Conservation (phyloP, 768 basidiomycete species). For the Cyclocybe aegerita region DNA sequence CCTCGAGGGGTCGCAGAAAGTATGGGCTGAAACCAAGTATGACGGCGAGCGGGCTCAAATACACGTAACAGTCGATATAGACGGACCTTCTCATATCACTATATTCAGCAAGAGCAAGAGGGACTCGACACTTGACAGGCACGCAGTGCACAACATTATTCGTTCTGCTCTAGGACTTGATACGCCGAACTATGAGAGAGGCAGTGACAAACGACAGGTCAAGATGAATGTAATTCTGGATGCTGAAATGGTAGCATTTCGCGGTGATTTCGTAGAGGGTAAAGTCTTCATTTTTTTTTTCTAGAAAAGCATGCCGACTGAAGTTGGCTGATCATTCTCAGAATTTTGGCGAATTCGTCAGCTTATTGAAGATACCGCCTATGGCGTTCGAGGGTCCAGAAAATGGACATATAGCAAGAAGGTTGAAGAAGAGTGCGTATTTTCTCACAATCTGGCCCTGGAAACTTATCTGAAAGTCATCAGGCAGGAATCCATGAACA, state of each 20-base stretch:
- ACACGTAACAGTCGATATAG: slow-evolving; percentile 58
- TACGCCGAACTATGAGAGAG: neutral
- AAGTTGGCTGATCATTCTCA: slow-evolving; percentile 22
- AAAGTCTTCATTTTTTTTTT: slow-evolving; percentile 19
- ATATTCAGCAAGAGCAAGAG: slow-evolving; percentile 90
- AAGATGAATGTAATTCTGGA: slow-evolving; percentile 56
- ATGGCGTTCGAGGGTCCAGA: slow-evolving; percentile 40
- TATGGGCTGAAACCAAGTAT: slow-evolving; percentile 93
- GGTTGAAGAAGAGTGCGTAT: slow-evolving; percentile 16
- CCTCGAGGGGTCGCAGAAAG: slow-evolving; percentile 37
- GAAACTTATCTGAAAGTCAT: neutral
- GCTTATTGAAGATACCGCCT: slow-evolving; percentile 57
- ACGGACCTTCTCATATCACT: slow-evolving; percentile 47
- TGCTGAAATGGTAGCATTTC: slow-evolving; percentile 89
- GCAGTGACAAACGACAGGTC: slow-evolving; percentile 16
- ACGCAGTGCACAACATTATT: slow-evolving; percentile 63
- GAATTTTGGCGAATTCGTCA: slow-evolving; percentile 77
- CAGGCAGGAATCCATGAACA: slow-evolving; percentile 27
- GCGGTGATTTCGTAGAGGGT: slow-evolving; percentile 74
- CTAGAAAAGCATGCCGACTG: neutral
- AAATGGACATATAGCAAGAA: slow-evolving; percentile 17
- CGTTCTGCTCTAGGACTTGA: slow-evolving; percentile 49
- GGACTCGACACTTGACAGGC: slow-evolving; percentile 77
- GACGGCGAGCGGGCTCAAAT: slow-evolving; percentile 96
- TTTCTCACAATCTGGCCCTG: neutral